These are phyloP conservation scores for Coemansia nantahalensis DNA, from an alignment of 192 early-diverging fungal genomes.

Conservation along the genomic window DNA sequence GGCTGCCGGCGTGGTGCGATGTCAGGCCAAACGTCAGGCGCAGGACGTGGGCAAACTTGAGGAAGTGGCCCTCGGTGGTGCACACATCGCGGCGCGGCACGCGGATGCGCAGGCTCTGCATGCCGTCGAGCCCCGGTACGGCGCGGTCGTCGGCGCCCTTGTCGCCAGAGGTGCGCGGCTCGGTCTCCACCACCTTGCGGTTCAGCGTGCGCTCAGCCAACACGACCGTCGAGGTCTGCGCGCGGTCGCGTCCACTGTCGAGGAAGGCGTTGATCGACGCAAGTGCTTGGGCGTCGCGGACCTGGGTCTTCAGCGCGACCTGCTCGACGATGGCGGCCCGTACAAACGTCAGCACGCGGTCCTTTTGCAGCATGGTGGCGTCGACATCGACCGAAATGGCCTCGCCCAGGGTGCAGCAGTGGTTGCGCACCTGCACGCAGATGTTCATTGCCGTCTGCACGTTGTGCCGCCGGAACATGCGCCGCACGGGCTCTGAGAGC, in stretches of 20 bases:
- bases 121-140: slow-evolving; percentile 20
- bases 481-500: slow-evolving; percentile 29
- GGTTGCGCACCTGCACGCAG: slow-evolving; percentile 51
- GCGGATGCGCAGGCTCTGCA: slow-evolving; percentile 48
- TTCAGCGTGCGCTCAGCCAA: slow-evolving; percentile 53
- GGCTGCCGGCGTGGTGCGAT: slow-evolving; percentile 22
- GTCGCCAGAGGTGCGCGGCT: slow-evolving; percentile 19
- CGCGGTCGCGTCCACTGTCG: slow-evolving; percentile 4
- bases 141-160: slow-evolving; percentile 26
- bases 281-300: slow-evolving; percentile 24
- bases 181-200: slow-evolving; percentile 46
- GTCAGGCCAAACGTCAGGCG: slow-evolving; percentile 51
- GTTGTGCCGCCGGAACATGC: slow-evolving; percentile 33
- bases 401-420: slow-evolving; percentile 52
- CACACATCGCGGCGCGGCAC: slow-evolving; percentile 50
- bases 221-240: slow-evolving; percentile 23
- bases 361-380: slow-evolving; percentile 49
- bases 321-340: slow-evolving; percentile 49
- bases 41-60: slow-evolving; percentile 42
- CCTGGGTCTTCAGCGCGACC: slow-evolving; percentile 43
- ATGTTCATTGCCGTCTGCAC: slow-evolving; percentile 51
- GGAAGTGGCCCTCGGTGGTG: slow-evolving; percentile 41
- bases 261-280: slow-evolving; percentile 32
- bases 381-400: slow-evolving; percentile 46
- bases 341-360: slow-evolving; percentile 50